Conservation (phyloP, 2,329 filamentous ascomycete genomes). For the Monilinia laxa region DNA sequence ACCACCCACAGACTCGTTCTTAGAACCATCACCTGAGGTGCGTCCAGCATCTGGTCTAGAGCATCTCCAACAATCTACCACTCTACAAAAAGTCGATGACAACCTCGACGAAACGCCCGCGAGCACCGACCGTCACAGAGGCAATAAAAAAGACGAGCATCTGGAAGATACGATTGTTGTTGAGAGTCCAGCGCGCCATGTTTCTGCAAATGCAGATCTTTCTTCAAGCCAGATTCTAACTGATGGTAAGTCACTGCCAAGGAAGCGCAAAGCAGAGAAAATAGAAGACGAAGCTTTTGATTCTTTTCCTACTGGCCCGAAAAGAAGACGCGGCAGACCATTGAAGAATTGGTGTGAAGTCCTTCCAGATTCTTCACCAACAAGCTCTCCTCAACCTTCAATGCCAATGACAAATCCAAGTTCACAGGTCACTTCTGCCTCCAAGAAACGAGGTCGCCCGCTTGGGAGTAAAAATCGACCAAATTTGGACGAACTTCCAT, state of each 20-base stretch:
- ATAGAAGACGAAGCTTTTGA: conserved; percentile 1
- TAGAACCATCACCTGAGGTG: neutral
- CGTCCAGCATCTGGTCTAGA: too few relatives aligned
- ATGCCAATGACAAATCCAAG: neutral
- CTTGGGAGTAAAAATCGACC: neutral
- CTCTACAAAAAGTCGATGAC: neutral
- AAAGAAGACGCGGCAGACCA: conserved; percentile 9
- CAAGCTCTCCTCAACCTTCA: neutral
- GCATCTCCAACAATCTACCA: neutral
- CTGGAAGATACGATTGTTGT: neutral
- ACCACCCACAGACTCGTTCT: too few relatives aligned
- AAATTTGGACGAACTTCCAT: neutral
- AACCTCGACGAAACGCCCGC: neutral
- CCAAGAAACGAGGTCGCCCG: conserved; percentile 12
- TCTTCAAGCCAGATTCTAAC: neutral
- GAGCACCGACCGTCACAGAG: too few relatives aligned
- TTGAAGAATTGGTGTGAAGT: neutral
- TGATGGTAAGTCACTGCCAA: neutral
- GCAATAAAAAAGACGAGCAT: neutral
- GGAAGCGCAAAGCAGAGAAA: neutral
- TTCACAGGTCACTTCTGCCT: neutral
- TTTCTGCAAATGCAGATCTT: neutral
- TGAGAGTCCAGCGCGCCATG: neutral
- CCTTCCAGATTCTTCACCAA: neutral
- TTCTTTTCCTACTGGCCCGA: neutral